These are phyloP conservation scores for Trypanosoma vivax DNA, from an alignment of 208 protist genomes.

Conservation along the genomic window DNA sequence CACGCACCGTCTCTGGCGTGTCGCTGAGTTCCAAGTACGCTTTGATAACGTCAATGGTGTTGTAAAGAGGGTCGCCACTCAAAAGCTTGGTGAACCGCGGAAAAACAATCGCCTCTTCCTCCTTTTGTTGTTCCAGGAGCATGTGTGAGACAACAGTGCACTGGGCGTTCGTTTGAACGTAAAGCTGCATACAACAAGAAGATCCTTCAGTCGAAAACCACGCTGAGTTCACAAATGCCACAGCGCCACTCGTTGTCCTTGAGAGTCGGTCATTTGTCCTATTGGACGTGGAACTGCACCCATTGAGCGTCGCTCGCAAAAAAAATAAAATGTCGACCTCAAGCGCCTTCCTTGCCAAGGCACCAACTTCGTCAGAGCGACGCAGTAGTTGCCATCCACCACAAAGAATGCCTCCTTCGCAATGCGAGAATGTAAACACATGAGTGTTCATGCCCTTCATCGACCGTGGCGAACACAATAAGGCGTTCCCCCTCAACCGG, in stretches of 20 bases:
- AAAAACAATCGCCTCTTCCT: slow-evolving; percentile 29
- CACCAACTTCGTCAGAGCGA: slow-evolving; percentile 16
- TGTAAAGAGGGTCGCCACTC: slow-evolving; percentile 16
- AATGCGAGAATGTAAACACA: slow-evolving; percentile 53
- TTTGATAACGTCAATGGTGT: slow-evolving; percentile 35
- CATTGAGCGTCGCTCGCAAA: slow-evolving; percentile 40
- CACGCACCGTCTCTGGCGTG: slow-evolving; percentile 17
- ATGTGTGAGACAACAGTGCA: slow-evolving; percentile 19
- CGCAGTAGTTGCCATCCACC: slow-evolving; percentile 70
- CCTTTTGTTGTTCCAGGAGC: slow-evolving; percentile 8
- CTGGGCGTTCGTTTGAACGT: slow-evolving; percentile 67
- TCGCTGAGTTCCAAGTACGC: slow-evolving; percentile 21
- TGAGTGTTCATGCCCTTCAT: slow-evolving; percentile 50
- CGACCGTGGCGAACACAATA: not conserved
- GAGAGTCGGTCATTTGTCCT: not conserved
- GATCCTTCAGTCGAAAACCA: slow-evolving; percentile 18
- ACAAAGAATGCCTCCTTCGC: slow-evolving; percentile 61
- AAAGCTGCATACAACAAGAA: slow-evolving; percentile 53
- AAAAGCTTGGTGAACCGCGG: slow-evolving; percentile 42
- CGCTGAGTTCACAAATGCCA: not conserved
- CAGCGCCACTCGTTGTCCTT: not conserved
- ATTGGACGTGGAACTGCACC: slow-evolving; percentile 20
- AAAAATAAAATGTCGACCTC: slow-evolving; percentile 55
- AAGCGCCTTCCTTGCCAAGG: slow-evolving; percentile 31
- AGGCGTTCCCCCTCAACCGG: not conserved